Percentiles rank a stretch among this genome's conserved stretches.
Conservation (phyloP, 2,329 filamentous ascomycete genomes). For the Ophiostoma novo-ulmi region DNA sequence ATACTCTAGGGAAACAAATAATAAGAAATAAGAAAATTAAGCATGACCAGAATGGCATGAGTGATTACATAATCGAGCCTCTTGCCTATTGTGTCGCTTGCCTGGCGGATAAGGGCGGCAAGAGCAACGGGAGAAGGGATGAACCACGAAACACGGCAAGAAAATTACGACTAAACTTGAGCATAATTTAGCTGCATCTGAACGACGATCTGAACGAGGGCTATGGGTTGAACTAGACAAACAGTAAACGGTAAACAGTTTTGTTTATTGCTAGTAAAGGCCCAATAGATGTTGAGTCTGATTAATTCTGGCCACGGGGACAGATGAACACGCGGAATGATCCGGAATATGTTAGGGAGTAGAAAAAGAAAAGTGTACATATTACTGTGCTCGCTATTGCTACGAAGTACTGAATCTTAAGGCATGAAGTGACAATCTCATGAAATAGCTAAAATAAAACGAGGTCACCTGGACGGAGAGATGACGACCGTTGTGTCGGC, state of each 20-base stretch:
- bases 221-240: background rate
- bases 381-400: background rate
- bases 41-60: background rate
- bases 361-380: background rate
- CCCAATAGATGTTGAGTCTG: background rate
- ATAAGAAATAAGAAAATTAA: background rate
- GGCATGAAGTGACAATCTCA: background rate
- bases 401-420: background rate
- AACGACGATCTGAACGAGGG: background rate
- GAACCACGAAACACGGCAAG: background rate
- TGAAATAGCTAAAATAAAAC: background rate
- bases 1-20: background rate
- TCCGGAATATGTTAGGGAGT: background rate
- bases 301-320: background rate
- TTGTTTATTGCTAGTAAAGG: background rate
- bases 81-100: background rate
- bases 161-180: background rate
- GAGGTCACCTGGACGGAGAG: background rate
- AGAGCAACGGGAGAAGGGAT: background rate
- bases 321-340: slow-evolving; percentile 5
- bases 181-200: background rate
- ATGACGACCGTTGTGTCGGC: background rate
- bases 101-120: background rate
- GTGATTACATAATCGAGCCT: background rate
- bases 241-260: background rate